These are phyloP conservation scores for Sesbania bispinosa DNA, from an alignment of 306 rosid species.

Conservation along the genomic window DNA sequence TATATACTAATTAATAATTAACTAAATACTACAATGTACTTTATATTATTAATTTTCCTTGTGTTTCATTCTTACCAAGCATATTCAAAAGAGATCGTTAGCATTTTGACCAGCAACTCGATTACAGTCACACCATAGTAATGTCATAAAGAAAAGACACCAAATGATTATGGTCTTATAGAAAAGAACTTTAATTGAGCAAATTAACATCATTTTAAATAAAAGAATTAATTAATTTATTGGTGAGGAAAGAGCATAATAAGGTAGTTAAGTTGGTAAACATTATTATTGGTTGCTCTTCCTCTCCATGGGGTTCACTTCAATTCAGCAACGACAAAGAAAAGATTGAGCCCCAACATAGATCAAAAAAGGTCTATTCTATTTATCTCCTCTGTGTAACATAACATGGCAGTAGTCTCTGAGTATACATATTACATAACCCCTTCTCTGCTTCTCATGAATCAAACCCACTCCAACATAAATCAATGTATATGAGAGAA, in stretches of 20 bases:
- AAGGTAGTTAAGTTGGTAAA: constrained; percentile 18
- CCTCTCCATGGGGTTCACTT: not conserved
- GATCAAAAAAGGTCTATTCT: too few species aligned
- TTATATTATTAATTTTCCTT: too few species aligned
- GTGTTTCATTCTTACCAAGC: too few species aligned
- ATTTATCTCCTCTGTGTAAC: too few species aligned
- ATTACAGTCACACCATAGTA: not conserved
- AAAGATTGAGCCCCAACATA: constrained; percentile 54
- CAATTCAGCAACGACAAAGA: constrained; percentile 25
- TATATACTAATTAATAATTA: too few species aligned
- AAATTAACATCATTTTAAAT: not conserved
- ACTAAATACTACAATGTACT: too few species aligned
- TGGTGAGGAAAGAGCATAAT: not conserved
- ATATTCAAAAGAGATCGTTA: not conserved
- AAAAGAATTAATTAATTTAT: not conserved
- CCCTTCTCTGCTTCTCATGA: too few species aligned
- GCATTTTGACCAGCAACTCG: constrained; percentile 14
- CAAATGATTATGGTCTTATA: not conserved
- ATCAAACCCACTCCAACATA: too few species aligned
- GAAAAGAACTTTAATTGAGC: not conserved
- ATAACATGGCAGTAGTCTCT: too few species aligned
- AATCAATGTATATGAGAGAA: too few species aligned
- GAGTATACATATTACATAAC: too few species aligned
- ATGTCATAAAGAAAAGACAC: not conserved
- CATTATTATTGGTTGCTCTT: not conserved